Conservation (phyloP, 73 alveolate species). For the Paramecium bursaria region DNA sequence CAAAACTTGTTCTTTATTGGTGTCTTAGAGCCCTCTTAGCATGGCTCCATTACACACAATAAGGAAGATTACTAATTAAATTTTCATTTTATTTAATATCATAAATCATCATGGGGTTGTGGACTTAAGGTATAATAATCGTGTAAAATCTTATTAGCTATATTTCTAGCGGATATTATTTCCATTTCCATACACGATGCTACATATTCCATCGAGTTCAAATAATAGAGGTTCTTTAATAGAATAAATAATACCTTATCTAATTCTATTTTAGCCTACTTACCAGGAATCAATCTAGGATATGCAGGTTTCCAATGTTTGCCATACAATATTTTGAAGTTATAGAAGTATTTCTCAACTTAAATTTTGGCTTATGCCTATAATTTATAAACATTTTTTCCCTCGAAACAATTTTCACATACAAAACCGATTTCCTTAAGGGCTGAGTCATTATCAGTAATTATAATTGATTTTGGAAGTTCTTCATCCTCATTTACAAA, state of each 20-base stretch:
- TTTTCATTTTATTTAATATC: conserved; percentile 10
- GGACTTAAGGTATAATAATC: no score
- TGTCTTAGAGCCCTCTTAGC: no score
- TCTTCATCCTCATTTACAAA: background rate
- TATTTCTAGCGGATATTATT: conserved; percentile 37
- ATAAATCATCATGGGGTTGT: conserved; percentile 13
- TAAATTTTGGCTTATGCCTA: background rate
- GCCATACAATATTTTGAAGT: background rate
- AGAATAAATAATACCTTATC: conserved; percentile 12
- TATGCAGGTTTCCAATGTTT: conserved; percentile 19
- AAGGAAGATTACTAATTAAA: background rate
- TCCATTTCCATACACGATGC: conserved; percentile 50
- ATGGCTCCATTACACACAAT: no score
- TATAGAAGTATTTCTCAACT: background rate
- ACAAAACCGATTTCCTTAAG: background rate
- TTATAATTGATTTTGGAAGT: background rate
- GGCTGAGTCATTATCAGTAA: background rate
- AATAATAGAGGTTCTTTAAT: conserved; percentile 11
- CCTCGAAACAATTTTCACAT: background rate
- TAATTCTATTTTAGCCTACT: conserved; percentile 22
- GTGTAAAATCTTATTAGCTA: conserved; percentile 47
- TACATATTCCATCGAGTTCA: conserved; percentile 39
- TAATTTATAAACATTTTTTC: background rate
- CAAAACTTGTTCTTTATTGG: no score
- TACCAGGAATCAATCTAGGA: background rate